phyloP scores from a whole-genome alignment of 192 early-diverging fungal species.

The Physocladia obscura region DNA sequence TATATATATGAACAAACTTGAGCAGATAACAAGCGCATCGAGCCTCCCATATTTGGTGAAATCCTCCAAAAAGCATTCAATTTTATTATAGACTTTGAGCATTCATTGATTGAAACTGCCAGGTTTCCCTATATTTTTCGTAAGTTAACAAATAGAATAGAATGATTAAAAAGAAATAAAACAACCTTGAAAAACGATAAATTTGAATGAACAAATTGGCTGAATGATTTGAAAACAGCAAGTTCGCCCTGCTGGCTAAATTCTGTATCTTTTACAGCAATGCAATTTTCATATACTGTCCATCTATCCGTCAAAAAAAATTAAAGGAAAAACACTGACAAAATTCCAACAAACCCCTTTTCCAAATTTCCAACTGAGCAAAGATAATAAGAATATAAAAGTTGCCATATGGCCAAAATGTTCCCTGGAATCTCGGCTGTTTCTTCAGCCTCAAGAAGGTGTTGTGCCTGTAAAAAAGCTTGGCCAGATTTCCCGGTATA shows the following conservation, averaged over 20 bases:
- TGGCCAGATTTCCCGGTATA: constrained; percentile 73
- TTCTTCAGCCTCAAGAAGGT: constrained; percentile 36
- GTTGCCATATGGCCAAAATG: constrained; percentile 42
- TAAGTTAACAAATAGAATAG: no score
- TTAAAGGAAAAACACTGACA: background rate
- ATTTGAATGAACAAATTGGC: constrained; percentile 22
- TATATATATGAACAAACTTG: no score
- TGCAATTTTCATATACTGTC: background rate
- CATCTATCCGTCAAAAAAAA: background rate
- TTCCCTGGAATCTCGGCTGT: background rate
- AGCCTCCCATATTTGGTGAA: no score
- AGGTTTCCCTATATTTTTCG: constrained; percentile 19
- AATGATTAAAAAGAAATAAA: background rate
- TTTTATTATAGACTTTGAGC: background rate
- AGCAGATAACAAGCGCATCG: no score
- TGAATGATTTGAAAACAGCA: background rate
- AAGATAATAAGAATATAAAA: constrained; percentile 62
- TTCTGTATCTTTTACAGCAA: constrained; percentile 32
- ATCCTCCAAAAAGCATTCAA: background rate
- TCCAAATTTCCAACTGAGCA: constrained; percentile 56
- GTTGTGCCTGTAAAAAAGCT: constrained; percentile 53
- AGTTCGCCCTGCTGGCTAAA: background rate
- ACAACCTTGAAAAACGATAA: constrained; percentile 16
- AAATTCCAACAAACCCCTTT: constrained; percentile 41
- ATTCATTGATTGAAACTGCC: background rate